These are phyloP conservation scores for Ascochyta lentis DNA, from an alignment of 2,329 filamentous ascomycete species.

Conservation along the genomic window DNA sequence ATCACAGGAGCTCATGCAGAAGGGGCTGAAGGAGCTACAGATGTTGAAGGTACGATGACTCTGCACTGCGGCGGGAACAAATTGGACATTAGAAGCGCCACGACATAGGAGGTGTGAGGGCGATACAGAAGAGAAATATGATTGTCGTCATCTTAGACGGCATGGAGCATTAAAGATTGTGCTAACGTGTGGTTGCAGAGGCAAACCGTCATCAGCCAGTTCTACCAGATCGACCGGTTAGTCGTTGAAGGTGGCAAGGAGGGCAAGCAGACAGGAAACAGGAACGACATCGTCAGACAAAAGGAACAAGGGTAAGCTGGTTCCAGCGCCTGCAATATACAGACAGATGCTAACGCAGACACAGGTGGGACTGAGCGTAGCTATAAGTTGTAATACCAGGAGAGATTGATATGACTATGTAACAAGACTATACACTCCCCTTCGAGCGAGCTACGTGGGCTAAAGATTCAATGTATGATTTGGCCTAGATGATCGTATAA, in stretches of 20 bases:
- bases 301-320: slow-evolving; percentile 76
- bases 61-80: not conserved
- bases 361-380: slow-evolving; percentile 32
- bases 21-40: slow-evolving; percentile 84
- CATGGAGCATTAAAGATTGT: slow-evolving; percentile 4
- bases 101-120: not conserved
- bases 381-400: not conserved
- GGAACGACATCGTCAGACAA: slow-evolving; percentile 73
- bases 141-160: not conserved
- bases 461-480: not conserved
- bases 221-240: slow-evolving; percentile 88
- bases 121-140: not conserved
- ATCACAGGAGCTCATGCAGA: slow-evolving; percentile 88
- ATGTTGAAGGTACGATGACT: slow-evolving; percentile 79
- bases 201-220: slow-evolving; percentile 93
- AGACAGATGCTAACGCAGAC: slow-evolving; percentile 13
- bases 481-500: not conserved
- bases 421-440: slow-evolving; percentile 5
- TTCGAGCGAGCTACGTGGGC: not conserved
- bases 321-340: not conserved
- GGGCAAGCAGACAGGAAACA: slow-evolving; percentile 73
- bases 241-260: slow-evolving; percentile 89
- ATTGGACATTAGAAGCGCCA: not conserved
- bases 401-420: slow-evolving; percentile 1
- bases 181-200: slow-evolving; percentile 67